These are phyloP conservation scores for Xylaria sp. DNA, from an alignment of 2,329 filamentous ascomycete species.

Conservation along the genomic window DNA sequence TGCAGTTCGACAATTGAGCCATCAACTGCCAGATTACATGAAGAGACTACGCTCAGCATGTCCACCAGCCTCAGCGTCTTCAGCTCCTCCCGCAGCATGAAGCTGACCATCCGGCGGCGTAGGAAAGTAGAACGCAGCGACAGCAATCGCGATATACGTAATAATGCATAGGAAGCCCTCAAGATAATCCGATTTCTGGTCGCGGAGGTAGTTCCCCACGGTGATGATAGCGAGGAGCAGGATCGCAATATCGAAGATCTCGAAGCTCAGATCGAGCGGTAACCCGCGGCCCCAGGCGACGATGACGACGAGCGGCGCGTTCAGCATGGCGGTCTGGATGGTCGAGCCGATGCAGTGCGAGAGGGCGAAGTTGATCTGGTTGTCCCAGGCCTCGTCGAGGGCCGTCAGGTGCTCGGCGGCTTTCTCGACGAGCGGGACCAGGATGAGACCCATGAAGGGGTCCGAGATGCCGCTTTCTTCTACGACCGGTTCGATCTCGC, in stretches of 20 bases:
- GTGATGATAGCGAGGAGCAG: constrained; percentile 86
- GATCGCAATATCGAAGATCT: constrained; percentile 85
- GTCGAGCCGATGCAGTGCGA: constrained; percentile 88
- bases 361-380: constrained; percentile 85
- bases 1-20: neutral
- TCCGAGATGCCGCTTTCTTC: constrained; percentile 59
- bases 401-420: constrained; percentile 86
- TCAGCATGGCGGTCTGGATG: constrained; percentile 89
- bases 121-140: constrained; percentile 68
- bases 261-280: constrained; percentile 83
- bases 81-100: neutral
- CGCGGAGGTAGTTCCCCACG: constrained; percentile 86
- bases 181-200: constrained; percentile 90
- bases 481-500: constrained; percentile 73
- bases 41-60: constrained; percentile 32
- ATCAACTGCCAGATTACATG: constrained; percentile 4
- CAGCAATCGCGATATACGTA: constrained; percentile 69
- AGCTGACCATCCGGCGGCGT: constrained; percentile 59
- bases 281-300: constrained; percentile 82
- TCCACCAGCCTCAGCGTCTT: constrained; percentile 8
- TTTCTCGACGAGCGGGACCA: constrained; percentile 86
- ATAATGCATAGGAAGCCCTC: constrained; percentile 85
- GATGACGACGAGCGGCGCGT: constrained; percentile 83
- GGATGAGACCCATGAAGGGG: constrained; percentile 74
- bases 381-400: constrained; percentile 85